Evolutionary conservation across 1,139 yeast species (phyloP), one percentile per base, ranked within the genome.

Genomic region (Blastobotrys malaysiensis): DNA sequence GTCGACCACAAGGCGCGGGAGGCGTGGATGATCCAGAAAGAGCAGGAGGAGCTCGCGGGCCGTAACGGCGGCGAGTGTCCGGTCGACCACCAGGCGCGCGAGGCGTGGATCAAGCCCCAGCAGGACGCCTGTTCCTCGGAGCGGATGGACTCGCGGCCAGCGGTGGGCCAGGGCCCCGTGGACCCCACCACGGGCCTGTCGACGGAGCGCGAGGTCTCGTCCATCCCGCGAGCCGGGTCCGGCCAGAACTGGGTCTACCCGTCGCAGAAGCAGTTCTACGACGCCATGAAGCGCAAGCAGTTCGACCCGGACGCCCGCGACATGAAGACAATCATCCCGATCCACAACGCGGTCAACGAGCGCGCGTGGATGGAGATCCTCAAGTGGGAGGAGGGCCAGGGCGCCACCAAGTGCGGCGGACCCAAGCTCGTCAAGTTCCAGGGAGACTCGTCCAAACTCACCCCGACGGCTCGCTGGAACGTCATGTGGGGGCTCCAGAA

Each of bases 291-390:
- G 62, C 81, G 98, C 57, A 93, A 93, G 67, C 81, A 87, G 58
- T 89, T 96, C 91, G 79, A 84, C 53, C 97, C 98, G 1, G 74
- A 81, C 14, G 86, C 88, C 0, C 70, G 73, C 7, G 98, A 91
- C 66, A 93, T 93, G 98, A 76, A 82, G 61, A 81, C 95, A 0
- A 89, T 93, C 43, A 96, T 93, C 1, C 98, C 98, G 0, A 86
- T 93, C 48, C 99, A 93, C 69, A 93, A 93, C 66, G 82, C 88
- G 36, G 98, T 93, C 31, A 93, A 93, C 67, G 99, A 93, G 70
- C 74, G 89, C 56, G 96, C 96, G 1, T 93, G 99, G 99, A 72
- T 71, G 57, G 91, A 88, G 65, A 89, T 93, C 39, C 69, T 83
- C 64, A 73, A 78, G 64, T 93, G 99, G 99, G 99, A 93, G 69